Conservation (phyloP, 1,139 yeast species). For the Saccharomycopsis hybrid region DNA sequence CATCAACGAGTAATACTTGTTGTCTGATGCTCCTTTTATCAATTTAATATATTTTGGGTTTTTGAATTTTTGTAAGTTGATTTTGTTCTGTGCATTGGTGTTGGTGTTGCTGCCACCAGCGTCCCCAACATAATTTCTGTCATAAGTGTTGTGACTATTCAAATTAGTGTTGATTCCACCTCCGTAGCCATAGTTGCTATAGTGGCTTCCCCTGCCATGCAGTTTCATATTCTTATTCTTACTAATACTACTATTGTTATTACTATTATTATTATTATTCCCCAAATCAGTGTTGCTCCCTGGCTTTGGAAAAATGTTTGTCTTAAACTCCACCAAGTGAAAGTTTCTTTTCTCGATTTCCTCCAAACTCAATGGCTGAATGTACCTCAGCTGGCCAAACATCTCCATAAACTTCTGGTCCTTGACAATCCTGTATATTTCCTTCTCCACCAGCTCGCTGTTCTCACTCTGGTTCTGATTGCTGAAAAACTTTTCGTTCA, state of each 20-base stretch:
- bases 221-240: too few species aligned
- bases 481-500: background rate
- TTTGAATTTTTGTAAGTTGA: conserved; percentile 16
- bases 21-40: conserved; percentile 4
- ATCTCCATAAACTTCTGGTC: conserved; percentile 8
- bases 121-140: background rate
- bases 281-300: conserved; percentile 8
- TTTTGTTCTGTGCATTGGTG: too few species aligned
- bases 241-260: background rate
- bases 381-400: conserved; percentile 2
- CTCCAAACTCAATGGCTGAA: conserved; percentile 9
- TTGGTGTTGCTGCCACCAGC: too few species aligned
- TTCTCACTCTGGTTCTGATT: background rate
- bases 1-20: conserved; percentile 15
- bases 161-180: too few species aligned
- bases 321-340: conserved; percentile 2
- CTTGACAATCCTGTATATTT: conserved; percentile 3
- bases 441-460: too few species aligned
- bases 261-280: background rate
- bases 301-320: conserved; percentile 16
- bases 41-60: conserved; percentile 15
- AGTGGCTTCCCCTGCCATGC: too few species aligned
- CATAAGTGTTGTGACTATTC: background rate
- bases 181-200: too few species aligned
- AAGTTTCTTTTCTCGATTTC: conserved; percentile 7